phyloP scores from a whole-genome alignment of 352 stramenopile genomes.

The Globisporangium abappressorium region DNA sequence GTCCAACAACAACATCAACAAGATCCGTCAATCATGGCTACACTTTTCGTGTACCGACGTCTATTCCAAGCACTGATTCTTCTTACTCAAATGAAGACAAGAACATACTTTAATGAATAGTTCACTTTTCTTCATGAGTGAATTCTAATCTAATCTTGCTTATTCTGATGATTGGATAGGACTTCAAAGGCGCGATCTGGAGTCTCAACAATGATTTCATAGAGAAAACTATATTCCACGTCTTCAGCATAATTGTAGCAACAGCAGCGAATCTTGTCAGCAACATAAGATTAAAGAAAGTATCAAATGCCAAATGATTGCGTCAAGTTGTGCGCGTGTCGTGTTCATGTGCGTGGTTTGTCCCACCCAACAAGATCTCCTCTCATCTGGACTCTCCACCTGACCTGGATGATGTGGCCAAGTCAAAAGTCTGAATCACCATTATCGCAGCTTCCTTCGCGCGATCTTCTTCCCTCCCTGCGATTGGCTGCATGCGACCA shows the following conservation, averaged over 20 bases:
- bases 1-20: background rate
- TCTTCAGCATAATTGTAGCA: background rate
- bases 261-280: background rate
- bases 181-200: background rate
- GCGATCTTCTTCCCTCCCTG: background rate
- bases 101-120: too few relatives aligned
- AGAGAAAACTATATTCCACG: background rate
- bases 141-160: background rate
- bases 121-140: background rate
- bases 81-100: too few relatives aligned
- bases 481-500: background rate
- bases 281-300: background rate
- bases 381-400: too few relatives aligned
- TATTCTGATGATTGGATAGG: background rate
- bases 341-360: background rate
- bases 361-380: background rate
- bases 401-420: too few relatives aligned
- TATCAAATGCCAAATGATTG: background rate
- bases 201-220: background rate
- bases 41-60: background rate
- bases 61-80: too few relatives aligned
- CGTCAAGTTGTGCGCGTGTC: background rate
- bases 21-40: background rate
- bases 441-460: background rate
- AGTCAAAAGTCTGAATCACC: too few relatives aligned